Evolutionary conservation across 129 eudicot species (phyloP).

Genomic region (Smallanthus sonchifolius): DNA sequence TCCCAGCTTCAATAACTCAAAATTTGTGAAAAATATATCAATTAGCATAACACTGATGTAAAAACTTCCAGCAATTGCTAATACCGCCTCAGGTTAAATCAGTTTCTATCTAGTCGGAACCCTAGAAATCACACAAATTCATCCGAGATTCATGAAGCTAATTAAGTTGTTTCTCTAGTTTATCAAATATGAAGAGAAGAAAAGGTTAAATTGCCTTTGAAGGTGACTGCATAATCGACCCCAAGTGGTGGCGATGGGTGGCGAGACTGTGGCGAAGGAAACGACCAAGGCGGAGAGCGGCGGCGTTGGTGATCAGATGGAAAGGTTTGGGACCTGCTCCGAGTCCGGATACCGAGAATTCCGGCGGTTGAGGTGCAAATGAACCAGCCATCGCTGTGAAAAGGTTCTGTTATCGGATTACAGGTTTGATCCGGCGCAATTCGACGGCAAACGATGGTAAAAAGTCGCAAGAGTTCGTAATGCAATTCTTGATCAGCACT

Average conservation of each 20-base stretch:
- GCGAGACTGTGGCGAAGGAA: slow-evolving; percentile 49
- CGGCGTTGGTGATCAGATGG: slow-evolving; percentile 62
- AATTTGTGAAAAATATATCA: background rate
- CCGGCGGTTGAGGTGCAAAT: slow-evolving; percentile 33
- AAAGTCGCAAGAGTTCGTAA: background rate
- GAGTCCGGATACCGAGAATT: slow-evolving; percentile 28
- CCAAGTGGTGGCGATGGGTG: slow-evolving; percentile 31
- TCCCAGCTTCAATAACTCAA: background rate
- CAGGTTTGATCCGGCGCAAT: background rate
- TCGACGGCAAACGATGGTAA: background rate
- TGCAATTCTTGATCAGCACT: slow-evolving; percentile 10
- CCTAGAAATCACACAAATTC: slow-evolving; percentile 11
- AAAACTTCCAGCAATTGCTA: background rate
- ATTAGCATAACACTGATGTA: background rate
- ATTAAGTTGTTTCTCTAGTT: background rate
- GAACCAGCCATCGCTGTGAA: slow-evolving; percentile 24
- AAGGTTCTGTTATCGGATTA: background rate
- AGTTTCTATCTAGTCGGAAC: background rate
- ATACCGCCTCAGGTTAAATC: background rate
- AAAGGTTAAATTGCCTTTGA: slow-evolving; percentile 29
- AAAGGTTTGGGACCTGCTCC: slow-evolving; percentile 35
- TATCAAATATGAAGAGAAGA: background rate
- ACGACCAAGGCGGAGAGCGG: slow-evolving; percentile 59
- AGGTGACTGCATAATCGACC: slow-evolving; percentile 42
- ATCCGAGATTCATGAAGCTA: background rate